Evolutionary conservation across 2,329 filamentous ascomycete species (phyloP).

Genomic region (Verticillium nubilum): DNA sequence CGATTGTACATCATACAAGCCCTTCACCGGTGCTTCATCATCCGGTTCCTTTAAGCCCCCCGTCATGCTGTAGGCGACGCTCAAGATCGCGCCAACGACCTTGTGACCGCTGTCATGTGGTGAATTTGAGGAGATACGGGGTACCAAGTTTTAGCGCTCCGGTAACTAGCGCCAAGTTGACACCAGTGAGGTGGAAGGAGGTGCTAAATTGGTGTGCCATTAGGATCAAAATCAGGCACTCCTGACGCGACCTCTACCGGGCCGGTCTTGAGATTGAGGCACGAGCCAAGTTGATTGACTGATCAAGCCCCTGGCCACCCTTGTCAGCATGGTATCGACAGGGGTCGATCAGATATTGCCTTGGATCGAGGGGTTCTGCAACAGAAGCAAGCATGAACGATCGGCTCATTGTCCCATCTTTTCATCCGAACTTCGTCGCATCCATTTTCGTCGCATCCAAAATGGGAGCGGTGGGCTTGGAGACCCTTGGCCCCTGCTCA

Average conservation of each 20-base stretch:
- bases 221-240: background rate
- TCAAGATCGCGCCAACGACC: background rate
- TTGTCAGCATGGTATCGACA: background rate
- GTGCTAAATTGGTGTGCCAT: background rate
- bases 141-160: background rate
- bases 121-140: background rate
- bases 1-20: too few relatives aligned
- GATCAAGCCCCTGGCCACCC: background rate
- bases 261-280: background rate
- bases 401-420: slow-evolving; percentile 4
- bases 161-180: background rate
- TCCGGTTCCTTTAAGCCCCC: background rate
- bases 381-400: slow-evolving; percentile 3
- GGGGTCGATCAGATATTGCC: slow-evolving; percentile 1
- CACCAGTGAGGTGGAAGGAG: background rate
- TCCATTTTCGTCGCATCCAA: background rate
- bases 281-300: background rate
- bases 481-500: background rate
- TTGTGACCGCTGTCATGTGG: background rate
- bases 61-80: background rate
- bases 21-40: background rate
- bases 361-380: background rate
- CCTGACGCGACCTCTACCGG: background rate
- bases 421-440: slow-evolving; percentile 1
- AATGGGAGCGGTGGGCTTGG: background rate